Conservation (phyloP, 2,329 filamentous ascomycete species). For the Atkinsonella texensis region DNA sequence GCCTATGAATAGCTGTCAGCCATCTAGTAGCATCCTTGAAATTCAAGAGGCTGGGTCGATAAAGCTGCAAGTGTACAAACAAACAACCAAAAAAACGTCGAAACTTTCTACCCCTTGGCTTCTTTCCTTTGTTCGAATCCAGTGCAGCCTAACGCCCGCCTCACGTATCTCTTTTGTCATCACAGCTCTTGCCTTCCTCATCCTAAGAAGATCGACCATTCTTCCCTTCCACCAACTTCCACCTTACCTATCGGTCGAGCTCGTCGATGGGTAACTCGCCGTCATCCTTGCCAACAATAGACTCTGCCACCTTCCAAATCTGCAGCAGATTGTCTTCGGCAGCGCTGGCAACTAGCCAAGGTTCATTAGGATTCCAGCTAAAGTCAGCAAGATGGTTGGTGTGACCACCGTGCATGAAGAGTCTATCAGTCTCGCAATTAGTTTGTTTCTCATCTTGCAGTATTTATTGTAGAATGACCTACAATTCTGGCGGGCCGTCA, state of each 20-base stretch:
- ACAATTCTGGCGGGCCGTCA: slow-evolving; percentile 91
- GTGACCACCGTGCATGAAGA: slow-evolving; percentile 98
- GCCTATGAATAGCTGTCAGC: not conserved
- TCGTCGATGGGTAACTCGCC: slow-evolving; percentile 67
- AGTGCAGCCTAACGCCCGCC: not conserved
- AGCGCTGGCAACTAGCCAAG: slow-evolving; percentile 91
- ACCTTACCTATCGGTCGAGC: slow-evolving; percentile 48
- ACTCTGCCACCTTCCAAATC: slow-evolving; percentile 79
- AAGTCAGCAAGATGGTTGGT: slow-evolving; percentile 96
- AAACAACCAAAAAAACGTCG: not conserved
- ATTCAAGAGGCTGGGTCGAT: not conserved
- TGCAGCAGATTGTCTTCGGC: slow-evolving; percentile 96
- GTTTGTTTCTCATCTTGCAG: not conserved
- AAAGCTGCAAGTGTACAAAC: not conserved
- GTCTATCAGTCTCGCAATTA: slow-evolving; percentile 1
- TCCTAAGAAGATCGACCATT: slow-evolving; percentile 19
- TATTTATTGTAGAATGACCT: slow-evolving; percentile 23
- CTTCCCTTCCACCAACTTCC: slow-evolving; percentile 17
- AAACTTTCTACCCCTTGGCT: not conserved
- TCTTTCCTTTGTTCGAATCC: not conserved
- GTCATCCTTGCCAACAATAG: slow-evolving; percentile 68
- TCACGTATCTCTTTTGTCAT: not conserved
- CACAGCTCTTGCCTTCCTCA: slow-evolving; percentile 12
- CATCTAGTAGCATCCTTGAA: not conserved
- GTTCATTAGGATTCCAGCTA: slow-evolving; percentile 93